A percentile compares a stretch with the other conserved stretches of the same genome.
These are phyloP conservation scores for Coemansia sp. DNA, from an alignment of 371 early-diverging fungal genomes.

Conservation along the genomic window DNA sequence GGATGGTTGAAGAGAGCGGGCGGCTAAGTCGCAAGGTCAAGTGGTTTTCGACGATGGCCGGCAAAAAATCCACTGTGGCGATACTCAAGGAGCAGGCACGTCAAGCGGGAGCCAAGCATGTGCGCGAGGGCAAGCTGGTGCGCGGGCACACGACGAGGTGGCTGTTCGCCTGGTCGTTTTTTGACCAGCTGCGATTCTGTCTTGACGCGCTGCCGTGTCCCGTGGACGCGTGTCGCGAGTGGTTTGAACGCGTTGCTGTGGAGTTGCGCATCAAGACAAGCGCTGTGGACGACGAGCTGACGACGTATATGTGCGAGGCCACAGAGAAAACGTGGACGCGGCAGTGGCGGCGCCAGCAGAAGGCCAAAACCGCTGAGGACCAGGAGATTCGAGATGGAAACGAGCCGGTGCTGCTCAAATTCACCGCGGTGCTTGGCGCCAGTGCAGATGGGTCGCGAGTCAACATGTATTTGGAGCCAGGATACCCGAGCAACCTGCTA, in stretches of 20 bases:
- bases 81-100: conserved; percentile 2
- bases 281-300: neutral
- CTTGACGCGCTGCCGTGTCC: neutral
- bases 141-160: conserved; percentile 36
- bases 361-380: neutral
- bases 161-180: conserved; percentile 45
- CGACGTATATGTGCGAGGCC: conserved; percentile 9
- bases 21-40: conserved; percentile 1
- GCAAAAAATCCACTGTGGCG: conserved; percentile 25
- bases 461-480: conserved; percentile 19
- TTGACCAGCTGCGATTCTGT: conserved; percentile 11
- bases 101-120: conserved; percentile 1
- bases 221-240: neutral
- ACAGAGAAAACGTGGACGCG: conserved; percentile 28
- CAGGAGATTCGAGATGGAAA: neutral
- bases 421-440: conserved; percentile 1
- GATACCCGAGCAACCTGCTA: conserved; percentile 13
- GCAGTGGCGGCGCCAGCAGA: conserved; percentile 27
- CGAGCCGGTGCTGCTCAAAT: conserved; percentile 1
- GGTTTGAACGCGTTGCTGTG: conserved; percentile 2
- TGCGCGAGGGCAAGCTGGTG: conserved; percentile 17
- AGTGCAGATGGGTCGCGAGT: neutral
- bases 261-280: neutral
- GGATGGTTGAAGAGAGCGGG: conserved; percentile 53
- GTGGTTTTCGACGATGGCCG: conserved; percentile 41